Evolutionary conservation across 2,329 filamentous ascomycete species (phyloP), one percentile per base, ranked within the genome.

Genomic region (Pseudogymnoascus sp.): DNA sequence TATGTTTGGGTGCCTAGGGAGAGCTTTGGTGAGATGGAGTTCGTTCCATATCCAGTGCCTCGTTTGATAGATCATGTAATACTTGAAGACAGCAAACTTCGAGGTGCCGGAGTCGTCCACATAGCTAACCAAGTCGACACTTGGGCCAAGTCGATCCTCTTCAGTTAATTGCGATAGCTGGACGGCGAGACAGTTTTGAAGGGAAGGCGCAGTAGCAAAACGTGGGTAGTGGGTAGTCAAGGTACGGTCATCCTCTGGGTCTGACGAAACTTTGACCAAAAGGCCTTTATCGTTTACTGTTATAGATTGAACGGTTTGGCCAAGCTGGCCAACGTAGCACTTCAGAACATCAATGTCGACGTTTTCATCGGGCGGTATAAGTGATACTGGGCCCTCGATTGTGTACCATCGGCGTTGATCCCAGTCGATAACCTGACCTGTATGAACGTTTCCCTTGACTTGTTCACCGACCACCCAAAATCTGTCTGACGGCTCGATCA

Each of bases 1-100:
- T n/a, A 77, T 73, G 34, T 76, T 73, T 2, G 74, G 72, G 63
- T 78, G 75, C 36, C 61, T 63, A 3, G 76, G 74, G 1, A 77
- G 70, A 36, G 73, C 71, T 64, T 73, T 72, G 66, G 69, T 70
- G 4, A 75, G 65, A 63, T 74, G 74, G 67, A 75, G 68, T 66
- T 78, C 76, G 25, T 74, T 43, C 75, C 75, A 77, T 42, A 42
- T 42, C 40, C 40, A 42, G 8, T 8, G 2, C 2, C 40, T 42
- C 40, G 8, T 42, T 42, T 42, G 40, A 12, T 11, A 42, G 16
- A 42, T 42, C n/a, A 42, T 42, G 40, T 42, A 42, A 42, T 42
- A 42, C 5, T 11, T 42, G 8, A 42, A 42, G 40, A 42, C 40
- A 11, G 16, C 40, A 9, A 42, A 8, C 16, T 42, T 42, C 3